Base-by-base conservation (phyloP, 331 rosid species). In the Phaseolus coccineus region DNA sequence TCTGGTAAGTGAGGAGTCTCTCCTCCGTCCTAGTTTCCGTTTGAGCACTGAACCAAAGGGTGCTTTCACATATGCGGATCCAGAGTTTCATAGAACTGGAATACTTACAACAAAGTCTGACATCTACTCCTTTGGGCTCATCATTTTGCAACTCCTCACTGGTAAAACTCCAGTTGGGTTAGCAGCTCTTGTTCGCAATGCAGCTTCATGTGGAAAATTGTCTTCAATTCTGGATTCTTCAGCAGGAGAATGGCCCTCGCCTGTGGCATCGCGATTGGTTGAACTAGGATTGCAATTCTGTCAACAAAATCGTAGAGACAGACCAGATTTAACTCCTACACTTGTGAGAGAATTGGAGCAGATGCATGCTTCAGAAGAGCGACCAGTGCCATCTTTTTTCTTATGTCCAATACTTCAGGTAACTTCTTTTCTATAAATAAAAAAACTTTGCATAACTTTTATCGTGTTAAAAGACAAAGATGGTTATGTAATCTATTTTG, bases 401-500 rank as follows among this genome's bases (percentile, higher is more conserved):
- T 66, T 90, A 84, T 94, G 98, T 86, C 98, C 98, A 72, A 92
- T 94, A 74, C 92, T 87, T 83, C 93, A 89, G 92, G 98, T 90
- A 48, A 85, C 79, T 69, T 31, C 56, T 73, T 65, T 40, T 44
- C 37, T 37, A 31, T 35, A 13, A 25, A n/a, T 59, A 22, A 31
- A 57, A 67, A 31, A 74, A 6, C 56, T 47, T 2, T 5, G 22
- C 53, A 37, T 64, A 55, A 74, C 57, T 40, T 42, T 46, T 3
- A 46, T 46, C 15, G 1, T 11, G 14, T 12, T 46, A 46, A 46
- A 46, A 46, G 51, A 46, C 15, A 46, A 46, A 46, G 28, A 27
- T 69, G 56, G 46, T 75, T 28, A n/a, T 44, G 35, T 22, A 37
- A 10, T 67, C 30, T 47, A 4, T 47, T 31, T 50, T 74, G 78